phyloP scores from a whole-genome alignment of 2,329 filamentous ascomycete genomes.

The Trichoderma sp. region DNA sequence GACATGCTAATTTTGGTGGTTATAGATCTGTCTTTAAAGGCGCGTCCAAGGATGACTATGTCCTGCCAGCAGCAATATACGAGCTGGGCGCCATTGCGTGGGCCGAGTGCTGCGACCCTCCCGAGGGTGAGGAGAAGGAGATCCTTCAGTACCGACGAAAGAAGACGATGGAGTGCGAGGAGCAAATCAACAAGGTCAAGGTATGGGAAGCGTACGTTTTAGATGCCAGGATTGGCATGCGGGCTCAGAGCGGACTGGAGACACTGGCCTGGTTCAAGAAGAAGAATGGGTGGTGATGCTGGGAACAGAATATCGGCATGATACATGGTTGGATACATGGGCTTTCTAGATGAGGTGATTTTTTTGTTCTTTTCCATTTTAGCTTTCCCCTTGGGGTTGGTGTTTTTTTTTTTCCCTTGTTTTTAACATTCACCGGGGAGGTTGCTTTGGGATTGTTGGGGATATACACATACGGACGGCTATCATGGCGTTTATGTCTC shows the following conservation, averaged over 20 bases:
- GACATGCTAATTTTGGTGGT: background rate
- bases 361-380: background rate
- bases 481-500: background rate
- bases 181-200: slow-evolving; percentile 63
- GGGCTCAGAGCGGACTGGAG: slow-evolving; percentile 65
- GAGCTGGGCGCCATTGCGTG: slow-evolving; percentile 82
- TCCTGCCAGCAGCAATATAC: slow-evolving; percentile 72
- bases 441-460: background rate
- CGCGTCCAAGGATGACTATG: slow-evolving; percentile 63
- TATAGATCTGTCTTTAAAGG: slow-evolving; percentile 55
- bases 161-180: slow-evolving; percentile 59
- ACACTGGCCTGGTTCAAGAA: slow-evolving; percentile 56
- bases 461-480: slow-evolving; percentile 5
- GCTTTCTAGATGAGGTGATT: background rate
- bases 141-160: slow-evolving; percentile 39
- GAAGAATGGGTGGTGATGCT: slow-evolving; percentile 35
- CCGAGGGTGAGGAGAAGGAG: slow-evolving; percentile 29
- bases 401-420: background rate
- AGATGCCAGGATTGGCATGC: slow-evolving; percentile 71
- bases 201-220: slow-evolving; percentile 70
- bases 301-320: background rate
- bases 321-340: background rate
- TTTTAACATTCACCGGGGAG: background rate
- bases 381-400: no score
- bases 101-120: slow-evolving; percentile 57